phyloP scores from a whole-genome alignment of 495 filamentous ascomycete genomes.

The Xylaria castorea region DNA sequence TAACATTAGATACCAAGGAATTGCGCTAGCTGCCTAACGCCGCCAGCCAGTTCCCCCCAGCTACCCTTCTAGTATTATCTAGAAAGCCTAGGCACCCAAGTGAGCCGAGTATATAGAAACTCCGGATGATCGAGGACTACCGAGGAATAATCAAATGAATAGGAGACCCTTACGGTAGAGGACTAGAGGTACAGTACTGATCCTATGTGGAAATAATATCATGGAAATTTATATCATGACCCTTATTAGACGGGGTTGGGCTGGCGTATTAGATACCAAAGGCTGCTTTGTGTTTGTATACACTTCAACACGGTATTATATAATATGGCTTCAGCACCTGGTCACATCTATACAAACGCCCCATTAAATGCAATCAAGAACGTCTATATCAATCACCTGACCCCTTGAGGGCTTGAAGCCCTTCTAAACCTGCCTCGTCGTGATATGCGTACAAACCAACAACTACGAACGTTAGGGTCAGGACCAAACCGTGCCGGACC shows the following conservation, averaged over 20 bases:
- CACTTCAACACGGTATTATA: conserved; percentile 7
- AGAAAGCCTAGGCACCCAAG: background rate
- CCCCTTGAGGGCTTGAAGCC: background rate
- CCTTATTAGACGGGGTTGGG: background rate
- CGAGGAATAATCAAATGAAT: background rate
- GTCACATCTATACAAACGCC: conserved; percentile 27
- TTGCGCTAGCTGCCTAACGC: background rate
- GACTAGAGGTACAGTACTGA: background rate
- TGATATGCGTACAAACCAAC: conserved; percentile 20
- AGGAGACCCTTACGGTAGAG: background rate
- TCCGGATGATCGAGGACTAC: background rate
- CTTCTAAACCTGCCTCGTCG: conserved; percentile 19
- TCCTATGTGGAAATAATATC: background rate
- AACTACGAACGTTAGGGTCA: background rate
- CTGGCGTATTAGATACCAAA: background rate
- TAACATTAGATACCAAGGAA: too few relatives aligned
- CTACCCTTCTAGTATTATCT: background rate
- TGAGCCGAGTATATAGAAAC: background rate
- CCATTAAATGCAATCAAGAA: conserved; percentile 24
- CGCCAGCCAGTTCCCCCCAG: background rate
- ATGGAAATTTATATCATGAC: background rate
- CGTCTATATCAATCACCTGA: conserved; percentile 7
- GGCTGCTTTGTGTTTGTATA: conserved; percentile 1
- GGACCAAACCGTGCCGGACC: background rate
- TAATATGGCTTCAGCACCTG: background rate